phyloP scores from a whole-genome alignment of 805 yeast species.

The Wickerhamiella qilinensis region DNA sequence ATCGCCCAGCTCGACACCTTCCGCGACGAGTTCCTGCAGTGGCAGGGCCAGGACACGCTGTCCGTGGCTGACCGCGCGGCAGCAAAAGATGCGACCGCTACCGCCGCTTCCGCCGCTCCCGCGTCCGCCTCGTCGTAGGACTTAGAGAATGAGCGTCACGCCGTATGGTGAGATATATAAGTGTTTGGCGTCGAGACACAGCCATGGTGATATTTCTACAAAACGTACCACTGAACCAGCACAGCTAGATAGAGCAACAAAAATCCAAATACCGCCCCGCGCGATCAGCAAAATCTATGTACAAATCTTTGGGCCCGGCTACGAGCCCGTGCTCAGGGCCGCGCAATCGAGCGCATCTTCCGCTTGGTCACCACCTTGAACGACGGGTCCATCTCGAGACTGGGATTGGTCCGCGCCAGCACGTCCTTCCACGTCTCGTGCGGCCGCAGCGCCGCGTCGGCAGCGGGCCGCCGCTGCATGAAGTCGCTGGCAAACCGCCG shows the following conservation, averaged over 20 bases:
- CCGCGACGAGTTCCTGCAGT: conserved; percentile 10
- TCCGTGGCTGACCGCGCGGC: not conserved
- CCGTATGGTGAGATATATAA: no score
- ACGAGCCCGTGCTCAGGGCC: conserved; percentile 7
- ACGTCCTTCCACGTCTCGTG: conserved; percentile 61
- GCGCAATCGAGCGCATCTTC: conserved; percentile 13
- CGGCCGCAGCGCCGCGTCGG: conserved; percentile 38
- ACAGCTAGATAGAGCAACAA: no score
- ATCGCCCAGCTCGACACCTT: conserved; percentile 20
- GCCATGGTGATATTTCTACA: no score
- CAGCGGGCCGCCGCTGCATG: conserved; percentile 54
- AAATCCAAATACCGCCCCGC: no score
- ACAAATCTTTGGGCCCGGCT: not conserved
- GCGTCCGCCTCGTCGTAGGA: no score
- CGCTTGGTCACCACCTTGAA: conserved; percentile 53
- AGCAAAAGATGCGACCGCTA: no score
- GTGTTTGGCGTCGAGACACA: no score
- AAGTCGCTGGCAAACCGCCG: conserved; percentile 87
- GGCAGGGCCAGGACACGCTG: not conserved
- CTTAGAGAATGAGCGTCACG: no score
- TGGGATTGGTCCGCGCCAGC: conserved; percentile 25
- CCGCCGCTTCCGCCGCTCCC: no score
- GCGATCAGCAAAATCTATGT: not conserved
- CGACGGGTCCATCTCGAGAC: conserved; percentile 24
- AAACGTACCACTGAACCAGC: no score